phyloP scores from a whole-genome alignment of 1,139 yeast genomes.

The Diutina neorugosa region DNA sequence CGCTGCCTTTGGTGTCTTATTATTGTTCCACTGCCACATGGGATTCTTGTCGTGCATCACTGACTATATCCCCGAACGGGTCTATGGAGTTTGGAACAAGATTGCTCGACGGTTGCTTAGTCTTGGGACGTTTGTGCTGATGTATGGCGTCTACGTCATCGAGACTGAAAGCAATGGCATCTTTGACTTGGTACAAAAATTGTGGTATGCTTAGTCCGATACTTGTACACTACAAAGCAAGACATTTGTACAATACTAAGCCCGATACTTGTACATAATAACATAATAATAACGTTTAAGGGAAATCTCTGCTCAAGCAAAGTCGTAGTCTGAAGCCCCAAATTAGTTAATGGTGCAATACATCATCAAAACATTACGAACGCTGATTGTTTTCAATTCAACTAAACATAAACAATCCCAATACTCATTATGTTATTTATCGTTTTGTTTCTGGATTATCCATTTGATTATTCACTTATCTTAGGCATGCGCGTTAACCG shows the following conservation, averaged over 20 bases:
- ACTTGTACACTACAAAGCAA: background rate
- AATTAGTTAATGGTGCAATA: too few relatives aligned
- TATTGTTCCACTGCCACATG: conserved; percentile 64
- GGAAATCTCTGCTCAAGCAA: background rate
- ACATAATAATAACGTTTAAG: background rate
- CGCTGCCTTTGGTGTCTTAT: conserved; percentile 47
- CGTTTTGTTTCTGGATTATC: background rate
- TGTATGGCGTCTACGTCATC: conserved; percentile 72
- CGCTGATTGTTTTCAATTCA: too few relatives aligned
- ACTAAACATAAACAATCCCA: too few relatives aligned
- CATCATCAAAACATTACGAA: too few relatives aligned
- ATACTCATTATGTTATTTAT: too few relatives aligned
- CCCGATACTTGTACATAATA: background rate
- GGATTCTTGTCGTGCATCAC: conserved; percentile 82
- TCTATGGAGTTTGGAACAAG: conserved; percentile 28
- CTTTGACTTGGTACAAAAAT: conserved; percentile 20
- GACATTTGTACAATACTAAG: background rate
- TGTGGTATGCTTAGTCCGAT: background rate
- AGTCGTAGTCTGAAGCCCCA: background rate
- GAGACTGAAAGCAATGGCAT: conserved; percentile 63
- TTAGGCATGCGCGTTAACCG: background rate
- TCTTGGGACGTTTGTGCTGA: conserved; percentile 32
- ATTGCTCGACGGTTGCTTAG: conserved; percentile 16
- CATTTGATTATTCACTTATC: background rate
- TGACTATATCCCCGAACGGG: conserved; percentile 78